Percentiles rank a stretch among this genome's conserved stretches.
phyloP scores from a whole-genome alignment of 345 rosid genomes.

The Rhizophora mangle region DNA sequence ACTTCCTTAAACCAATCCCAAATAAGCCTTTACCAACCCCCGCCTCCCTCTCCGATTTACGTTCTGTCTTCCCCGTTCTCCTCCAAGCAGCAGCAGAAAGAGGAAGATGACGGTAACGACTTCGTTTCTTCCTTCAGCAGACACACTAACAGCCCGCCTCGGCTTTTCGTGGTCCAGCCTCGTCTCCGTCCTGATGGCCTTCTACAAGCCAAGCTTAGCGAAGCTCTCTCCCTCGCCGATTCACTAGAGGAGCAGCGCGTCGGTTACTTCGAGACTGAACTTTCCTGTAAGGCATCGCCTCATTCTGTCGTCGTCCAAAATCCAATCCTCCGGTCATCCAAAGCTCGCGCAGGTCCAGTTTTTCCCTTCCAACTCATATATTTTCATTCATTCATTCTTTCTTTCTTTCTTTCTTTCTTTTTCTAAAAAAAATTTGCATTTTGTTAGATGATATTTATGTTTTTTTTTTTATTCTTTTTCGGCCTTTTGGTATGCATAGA shows the following conservation, averaged over 20 bases:
- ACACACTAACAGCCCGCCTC: conserved; percentile 67
- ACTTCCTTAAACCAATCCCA: neutral
- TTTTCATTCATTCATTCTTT: too few species aligned
- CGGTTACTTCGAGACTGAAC: conserved; percentile 66
- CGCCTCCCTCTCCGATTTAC: neutral
- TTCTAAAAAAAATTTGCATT: too few species aligned
- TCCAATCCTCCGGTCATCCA: conserved; percentile 57
- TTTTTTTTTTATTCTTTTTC: neutral
- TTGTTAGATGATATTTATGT: neutral
- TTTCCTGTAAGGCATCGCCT: conserved; percentile 66
- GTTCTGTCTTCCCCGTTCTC: neutral
- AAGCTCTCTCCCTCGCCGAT: conserved; percentile 84
- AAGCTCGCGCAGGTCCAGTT: conserved; percentile 60
- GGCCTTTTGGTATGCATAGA: conserved; percentile 33
- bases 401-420: neutral
- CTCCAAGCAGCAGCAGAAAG: conserved; percentile 9
- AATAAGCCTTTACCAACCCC: neutral
- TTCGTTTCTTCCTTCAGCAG: conserved; percentile 37
- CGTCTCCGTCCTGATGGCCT: conserved; percentile 59
- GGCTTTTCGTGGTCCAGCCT: conserved; percentile 88
- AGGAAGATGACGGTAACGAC: neutral
- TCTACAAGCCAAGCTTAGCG: conserved; percentile 81
- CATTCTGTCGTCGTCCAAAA: conserved; percentile 82
- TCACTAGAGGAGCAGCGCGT: conserved; percentile 93
- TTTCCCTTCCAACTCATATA: too few species aligned